Percentiles rank a stretch among this genome's conserved stretches.
Evolutionary conservation across 1,284 basidiomycete genomes (phyloP).

Genomic region (Apiotrichum sp.): DNA sequence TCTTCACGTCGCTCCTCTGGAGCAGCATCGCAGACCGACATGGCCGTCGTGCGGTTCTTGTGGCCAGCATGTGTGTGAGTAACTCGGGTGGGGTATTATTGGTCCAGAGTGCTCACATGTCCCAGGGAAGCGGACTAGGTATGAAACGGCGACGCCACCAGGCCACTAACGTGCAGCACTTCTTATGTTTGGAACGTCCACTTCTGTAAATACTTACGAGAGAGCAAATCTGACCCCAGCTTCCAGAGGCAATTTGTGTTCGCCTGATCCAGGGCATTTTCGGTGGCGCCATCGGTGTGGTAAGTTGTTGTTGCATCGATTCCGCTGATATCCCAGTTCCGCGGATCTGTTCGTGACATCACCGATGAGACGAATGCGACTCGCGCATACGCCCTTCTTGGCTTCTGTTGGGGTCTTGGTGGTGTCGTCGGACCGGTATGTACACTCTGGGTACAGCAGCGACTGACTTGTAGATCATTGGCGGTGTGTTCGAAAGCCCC

Average conservation of each 20-base stretch:
- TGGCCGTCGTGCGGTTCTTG: constrained; percentile 76
- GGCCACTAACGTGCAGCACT: constrained; percentile 40
- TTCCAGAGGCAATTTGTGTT: constrained; percentile 77
- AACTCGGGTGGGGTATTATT: constrained; percentile 24
- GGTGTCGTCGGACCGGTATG: constrained; percentile 52
- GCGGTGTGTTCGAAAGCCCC: constrained; percentile 79
- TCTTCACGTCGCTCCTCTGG: constrained; percentile 88
- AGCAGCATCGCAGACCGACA: constrained; percentile 89
- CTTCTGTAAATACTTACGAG: constrained; percentile 47
- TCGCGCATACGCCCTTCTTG: constrained; percentile 86
- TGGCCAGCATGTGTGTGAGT: constrained; percentile 76
- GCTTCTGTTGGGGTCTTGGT: constrained; percentile 94
- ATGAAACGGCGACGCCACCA: background rate
- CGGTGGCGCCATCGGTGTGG: constrained; percentile 88
- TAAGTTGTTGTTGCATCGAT: constrained; percentile 42
- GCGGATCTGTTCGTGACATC: constrained; percentile 79
- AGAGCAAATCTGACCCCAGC: constrained; percentile 25
- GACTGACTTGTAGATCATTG: constrained; percentile 56
- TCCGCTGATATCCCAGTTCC: constrained; percentile 35
- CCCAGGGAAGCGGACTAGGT: constrained; percentile 39
- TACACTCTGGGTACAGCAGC: background rate
- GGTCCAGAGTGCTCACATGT: no score
- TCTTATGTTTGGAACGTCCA: constrained; percentile 78
- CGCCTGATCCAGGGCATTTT: constrained; percentile 93
- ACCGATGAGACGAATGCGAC: constrained; percentile 79